Conservation (phyloP, 2,329 filamentous ascomycete genomes). For the Cladophialophora chaetospira region DNA sequence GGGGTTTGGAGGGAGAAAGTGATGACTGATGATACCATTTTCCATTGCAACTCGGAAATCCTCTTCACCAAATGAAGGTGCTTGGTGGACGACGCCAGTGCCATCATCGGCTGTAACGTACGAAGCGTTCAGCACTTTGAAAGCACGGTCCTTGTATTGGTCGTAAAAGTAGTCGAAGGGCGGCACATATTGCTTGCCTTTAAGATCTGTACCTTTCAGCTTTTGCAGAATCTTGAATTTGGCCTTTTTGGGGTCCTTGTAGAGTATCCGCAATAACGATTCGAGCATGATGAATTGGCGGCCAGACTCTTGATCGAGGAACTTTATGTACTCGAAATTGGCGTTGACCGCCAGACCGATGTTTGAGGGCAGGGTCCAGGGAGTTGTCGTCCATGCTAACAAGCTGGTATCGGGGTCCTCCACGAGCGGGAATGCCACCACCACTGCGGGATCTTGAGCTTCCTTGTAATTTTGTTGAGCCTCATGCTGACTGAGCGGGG, state of each 20-base stretch:
- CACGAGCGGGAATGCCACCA: slow-evolving; percentile 77
- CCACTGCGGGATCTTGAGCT: slow-evolving; percentile 78
- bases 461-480: slow-evolving; percentile 89
- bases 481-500: slow-evolving; percentile 84
- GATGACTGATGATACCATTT: slow-evolving; percentile 71
- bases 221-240: slow-evolving; percentile 77
- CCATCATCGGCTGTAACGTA: slow-evolving; percentile 85
- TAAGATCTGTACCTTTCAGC: slow-evolving; percentile 74
- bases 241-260: slow-evolving; percentile 91
- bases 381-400: slow-evolving; percentile 82
- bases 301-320: slow-evolving; percentile 73
- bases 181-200: slow-evolving; percentile 80
- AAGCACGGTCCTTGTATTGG: slow-evolving; percentile 76
- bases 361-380: slow-evolving; percentile 77
- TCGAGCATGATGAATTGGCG: slow-evolving; percentile 80
- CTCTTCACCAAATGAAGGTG: slow-evolving; percentile 86
- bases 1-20: slow-evolving; percentile 75
- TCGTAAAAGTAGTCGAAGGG: slow-evolving; percentile 83
- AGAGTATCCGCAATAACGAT: slow-evolving; percentile 72
- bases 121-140: slow-evolving; percentile 73
- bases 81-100: slow-evolving; percentile 85
- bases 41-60: slow-evolving; percentile 80
- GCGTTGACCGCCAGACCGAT: slow-evolving; percentile 72
- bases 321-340: slow-evolving; percentile 78
- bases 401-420: slow-evolving; percentile 71